Evolutionary conservation across 257 asterid species (phyloP).

Genomic region (Fraxinus pennsylvanica): DNA sequence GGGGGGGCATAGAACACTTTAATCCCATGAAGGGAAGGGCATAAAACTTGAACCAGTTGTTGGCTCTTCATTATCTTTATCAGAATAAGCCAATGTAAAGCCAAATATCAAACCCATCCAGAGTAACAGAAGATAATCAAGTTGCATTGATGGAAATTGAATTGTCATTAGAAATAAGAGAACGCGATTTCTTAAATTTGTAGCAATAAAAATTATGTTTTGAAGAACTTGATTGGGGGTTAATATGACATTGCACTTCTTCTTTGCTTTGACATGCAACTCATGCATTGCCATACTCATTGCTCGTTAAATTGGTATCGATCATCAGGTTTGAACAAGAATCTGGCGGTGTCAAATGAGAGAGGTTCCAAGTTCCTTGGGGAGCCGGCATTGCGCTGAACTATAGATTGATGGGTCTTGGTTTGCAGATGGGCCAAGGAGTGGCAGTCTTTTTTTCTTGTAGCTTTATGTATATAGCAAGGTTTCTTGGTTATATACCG

Average conservation of each 20-base stretch:
- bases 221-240: not conserved
- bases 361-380: conserved; percentile 40
- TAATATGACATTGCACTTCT: not conserved
- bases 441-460: conserved; percentile 32
- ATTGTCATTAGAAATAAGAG: not conserved
- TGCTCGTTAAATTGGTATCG: not conserved
- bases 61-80: not conserved
- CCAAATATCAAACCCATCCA: not conserved
- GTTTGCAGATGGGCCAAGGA: conserved; percentile 24
- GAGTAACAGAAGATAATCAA: not conserved
- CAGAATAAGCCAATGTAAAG: not conserved
- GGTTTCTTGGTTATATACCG: conserved; percentile 71
- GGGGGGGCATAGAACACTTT: too few relatives aligned
- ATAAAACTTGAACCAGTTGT: not conserved
- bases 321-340: conserved; percentile 42
- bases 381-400: conserved; percentile 56
- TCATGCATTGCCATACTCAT: not conserved
- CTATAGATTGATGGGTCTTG: conserved; percentile 21
- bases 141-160: not conserved
- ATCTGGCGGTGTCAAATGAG: conserved; percentile 37
- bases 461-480: conserved; percentile 65
- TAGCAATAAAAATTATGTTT: not conserved
- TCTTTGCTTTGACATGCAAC: not conserved
- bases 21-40: too few relatives aligned
- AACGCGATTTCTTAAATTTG: not conserved